Conservation (phyloP, 805 yeast species). For the Saccharomycodes ludwigii region DNA sequence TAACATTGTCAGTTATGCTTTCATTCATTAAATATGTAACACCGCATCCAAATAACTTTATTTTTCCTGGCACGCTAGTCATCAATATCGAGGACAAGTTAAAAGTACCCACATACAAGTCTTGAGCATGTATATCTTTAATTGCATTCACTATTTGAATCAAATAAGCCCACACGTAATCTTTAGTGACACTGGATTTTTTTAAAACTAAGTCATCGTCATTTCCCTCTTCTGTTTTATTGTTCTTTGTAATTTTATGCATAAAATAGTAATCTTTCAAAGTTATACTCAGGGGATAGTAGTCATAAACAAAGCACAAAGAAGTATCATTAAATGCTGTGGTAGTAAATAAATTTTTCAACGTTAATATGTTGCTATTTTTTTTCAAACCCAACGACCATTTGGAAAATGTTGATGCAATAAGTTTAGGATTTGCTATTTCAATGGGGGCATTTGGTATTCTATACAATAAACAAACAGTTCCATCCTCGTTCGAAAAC, state of each 20-base stretch:
- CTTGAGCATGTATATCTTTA: slow-evolving; percentile 49
- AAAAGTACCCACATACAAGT: too few relatives aligned
- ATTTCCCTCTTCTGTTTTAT: slow-evolving; percentile 1
- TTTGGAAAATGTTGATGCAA: slow-evolving; percentile 40
- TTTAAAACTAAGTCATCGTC: slow-evolving; percentile 1
- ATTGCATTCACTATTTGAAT: slow-evolving; percentile 66
- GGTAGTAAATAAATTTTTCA: slow-evolving; percentile 77
- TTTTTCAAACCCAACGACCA: slow-evolving; percentile 35
- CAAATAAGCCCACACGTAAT: slow-evolving; percentile 61
- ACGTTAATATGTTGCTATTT: slow-evolving; percentile 47
- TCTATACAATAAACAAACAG: slow-evolving; percentile 62
- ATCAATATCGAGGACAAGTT: too few relatives aligned
- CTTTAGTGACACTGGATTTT: too few relatives aligned
- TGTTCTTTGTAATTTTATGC: slow-evolving; percentile 11
- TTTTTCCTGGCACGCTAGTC: too few relatives aligned
- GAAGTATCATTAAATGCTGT: slow-evolving; percentile 75
- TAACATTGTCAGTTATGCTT: too few relatives aligned
- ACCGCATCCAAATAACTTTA: slow-evolving; percentile 63
- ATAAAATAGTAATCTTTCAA: slow-evolving; percentile 56
- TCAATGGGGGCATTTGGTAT: slow-evolving; percentile 41
- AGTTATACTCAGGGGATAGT: slow-evolving; percentile 65
- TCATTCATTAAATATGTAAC: slow-evolving; percentile 49
- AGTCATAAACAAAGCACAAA: slow-evolving; percentile 71
- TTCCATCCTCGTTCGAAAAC: slow-evolving; percentile 71
- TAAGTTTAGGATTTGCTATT: slow-evolving; percentile 42